A percentile compares a stretch with the other conserved stretches of the same genome.
These are phyloP conservation scores for Penicillium daleae DNA, from an alignment of 495 filamentous ascomycete genomes.

Conservation along the genomic window DNA sequence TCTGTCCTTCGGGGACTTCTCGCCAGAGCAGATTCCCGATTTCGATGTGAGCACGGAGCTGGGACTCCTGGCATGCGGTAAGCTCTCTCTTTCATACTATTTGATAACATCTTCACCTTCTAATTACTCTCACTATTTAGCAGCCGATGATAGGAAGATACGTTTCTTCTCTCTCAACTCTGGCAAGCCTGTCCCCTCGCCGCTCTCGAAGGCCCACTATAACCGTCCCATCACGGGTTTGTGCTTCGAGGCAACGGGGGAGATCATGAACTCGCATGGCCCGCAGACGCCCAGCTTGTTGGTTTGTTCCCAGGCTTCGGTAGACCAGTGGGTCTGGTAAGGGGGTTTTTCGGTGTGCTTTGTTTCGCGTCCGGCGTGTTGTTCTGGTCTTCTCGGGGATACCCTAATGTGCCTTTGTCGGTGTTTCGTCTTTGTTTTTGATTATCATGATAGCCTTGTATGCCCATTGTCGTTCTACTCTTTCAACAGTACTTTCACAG, in stretches of 20 bases:
- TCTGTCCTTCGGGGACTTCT: constrained; percentile 39
- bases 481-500: not conserved
- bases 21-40: constrained; percentile 29
- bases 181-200: constrained; percentile 40
- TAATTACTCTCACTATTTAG: constrained; percentile 18
- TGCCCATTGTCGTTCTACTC: not conserved
- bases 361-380: not conserved
- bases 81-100: constrained; percentile 15
- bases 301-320: constrained; percentile 35
- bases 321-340: constrained; percentile 49
- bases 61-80: constrained; percentile 45
- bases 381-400: not conserved
- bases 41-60: constrained; percentile 46
- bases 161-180: constrained; percentile 46
- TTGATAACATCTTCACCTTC: not conserved
- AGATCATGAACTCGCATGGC: constrained; percentile 22
- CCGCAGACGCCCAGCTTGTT: constrained; percentile 43
- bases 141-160: constrained; percentile 38
- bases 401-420: not conserved
- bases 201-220: constrained; percentile 35
- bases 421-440: not conserved
- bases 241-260: constrained; percentile 40
- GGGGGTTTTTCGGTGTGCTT: not conserved
- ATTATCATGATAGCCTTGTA: not conserved
- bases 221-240: constrained; percentile 35